A percentile compares a stretch with the other conserved stretches of the same genome.
Conservation (phyloP, 2,329 filamentous ascomycete species). For the Ustulina deusta region DNA sequence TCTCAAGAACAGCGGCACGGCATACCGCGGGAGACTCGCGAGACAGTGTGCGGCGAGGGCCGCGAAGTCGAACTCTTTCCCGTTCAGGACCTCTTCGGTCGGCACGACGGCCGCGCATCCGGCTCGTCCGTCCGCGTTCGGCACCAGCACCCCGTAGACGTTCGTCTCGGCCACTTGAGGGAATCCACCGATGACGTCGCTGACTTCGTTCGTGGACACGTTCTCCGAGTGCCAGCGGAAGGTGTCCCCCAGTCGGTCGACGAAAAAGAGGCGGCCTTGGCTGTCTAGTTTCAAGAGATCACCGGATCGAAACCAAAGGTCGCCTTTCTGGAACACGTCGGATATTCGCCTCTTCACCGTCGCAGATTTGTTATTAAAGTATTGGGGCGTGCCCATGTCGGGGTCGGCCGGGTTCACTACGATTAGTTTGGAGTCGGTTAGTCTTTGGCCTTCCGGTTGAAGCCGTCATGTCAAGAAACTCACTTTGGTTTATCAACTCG, state of each 20-base stretch:
- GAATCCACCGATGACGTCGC: conserved; percentile 55
- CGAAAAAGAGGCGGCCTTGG: conserved; percentile 75
- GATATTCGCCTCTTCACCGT: conserved; percentile 72
- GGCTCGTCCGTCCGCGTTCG: conserved; percentile 58
- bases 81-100: conserved; percentile 47
- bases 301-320: conserved; percentile 75
- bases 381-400: conserved; percentile 68
- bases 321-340: conserved; percentile 74
- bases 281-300: conserved; percentile 71
- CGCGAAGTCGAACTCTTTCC: conserved; percentile 48
- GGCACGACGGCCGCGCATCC: conserved; percentile 58
- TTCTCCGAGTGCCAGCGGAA: conserved; percentile 72
- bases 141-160: conserved; percentile 58
- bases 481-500: conserved; percentile 74
- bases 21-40: conserved; percentile 56
- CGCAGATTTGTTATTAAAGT: conserved; percentile 70
- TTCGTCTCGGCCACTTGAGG: conserved; percentile 57
- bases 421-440: conserved; percentile 8
- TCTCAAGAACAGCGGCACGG: conserved; percentile 58
- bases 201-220: conserved; percentile 59
- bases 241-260: conserved; percentile 77
- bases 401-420: conserved; percentile 58
- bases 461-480: background rate
- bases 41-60: conserved; percentile 54
- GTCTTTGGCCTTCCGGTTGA: background rate